Evolutionary conservation across 176 grass and related monocot genomes (phyloP), one percentile per base, ranked within the genome.

Genomic region (Urochloa ruziziensis): DNA sequence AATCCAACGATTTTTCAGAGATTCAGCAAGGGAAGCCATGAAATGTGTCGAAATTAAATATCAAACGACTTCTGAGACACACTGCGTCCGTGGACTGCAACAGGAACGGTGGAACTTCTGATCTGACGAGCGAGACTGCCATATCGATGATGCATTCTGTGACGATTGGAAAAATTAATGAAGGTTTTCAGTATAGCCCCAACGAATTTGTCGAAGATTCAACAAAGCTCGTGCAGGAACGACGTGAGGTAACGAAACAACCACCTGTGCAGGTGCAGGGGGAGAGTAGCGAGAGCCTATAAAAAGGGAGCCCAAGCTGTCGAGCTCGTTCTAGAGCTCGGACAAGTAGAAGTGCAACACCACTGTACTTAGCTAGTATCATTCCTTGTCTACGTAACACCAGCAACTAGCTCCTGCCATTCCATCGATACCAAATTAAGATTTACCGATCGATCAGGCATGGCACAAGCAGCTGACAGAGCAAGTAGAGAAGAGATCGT

Each of bases 401-500:
- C 49, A 21, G 39, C 49, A 21, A 9, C n/a, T 4, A 25, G 56
- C 8, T 59, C 56, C 24, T 59, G 56, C 21, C 1, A 23, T 56
- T 56, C n/a, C n/a, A n/a, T 4, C 51, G 12, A 25, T 21, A 7
- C 24, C 15, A 62, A 44, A 73, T 73, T 19, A 10, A 37, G 0
- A n/a, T n/a, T n/a, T n/a, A n/a, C n/a, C n/a, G n/a, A n/a, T n/a
- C n/a, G 5, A 24, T n/a, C 19, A 25, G 67, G 28, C 6, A 77
- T 80, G 77, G 77, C 61, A 16, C 14, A 6, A 18, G 33, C 53
- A 27, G 42, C 28, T 17, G 39, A 48, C 6, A 27, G 68, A 61
- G 67, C 18, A 18, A 73, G 68, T n/a, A 58, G 4, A 24, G 81
- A 83, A 14, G 58, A 74, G 30, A 52, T 74, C 67, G 56, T 62